A percentile compares a stretch with the other conserved stretches of the same genome.
Evolutionary conservation across 1,284 basidiomycete species (phyloP).

Genomic region (Fistulinella cinereoalba): DNA sequence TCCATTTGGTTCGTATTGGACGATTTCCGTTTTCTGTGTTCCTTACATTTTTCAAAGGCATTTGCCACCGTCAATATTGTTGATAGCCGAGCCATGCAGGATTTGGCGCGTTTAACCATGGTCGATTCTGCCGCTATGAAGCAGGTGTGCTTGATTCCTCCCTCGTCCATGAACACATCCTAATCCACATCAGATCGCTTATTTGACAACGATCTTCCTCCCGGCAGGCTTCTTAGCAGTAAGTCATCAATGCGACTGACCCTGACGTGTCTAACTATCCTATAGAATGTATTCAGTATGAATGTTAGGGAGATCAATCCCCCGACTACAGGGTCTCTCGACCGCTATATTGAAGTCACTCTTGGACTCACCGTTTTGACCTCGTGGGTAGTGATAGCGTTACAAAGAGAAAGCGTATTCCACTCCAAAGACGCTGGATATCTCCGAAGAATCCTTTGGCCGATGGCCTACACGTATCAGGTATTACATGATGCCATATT

Average conservation of each 20-base stretch:
- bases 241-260: conserved; percentile 20
- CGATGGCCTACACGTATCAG: conserved; percentile 7
- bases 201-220: conserved; percentile 33
- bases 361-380: conserved; percentile 48
- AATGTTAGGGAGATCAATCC: conserved; percentile 41
- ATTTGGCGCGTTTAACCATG: conserved; percentile 45
- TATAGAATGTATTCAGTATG: conserved; percentile 36
- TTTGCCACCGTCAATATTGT: conserved; percentile 49
- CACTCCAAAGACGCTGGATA: conserved; percentile 1
- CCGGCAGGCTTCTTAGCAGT: conserved; percentile 37
- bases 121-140: conserved; percentile 54
- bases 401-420: conserved; percentile 30
- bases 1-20: conserved; percentile 37
- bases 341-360: conserved; percentile 41
- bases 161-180: neutral
- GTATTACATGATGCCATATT: conserved; percentile 2
- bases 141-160: conserved; percentile 22
- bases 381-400: conserved; percentile 43
- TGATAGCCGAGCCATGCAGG: conserved; percentile 46
- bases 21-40: neutral
- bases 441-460: conserved; percentile 17
- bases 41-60: conserved; percentile 32
- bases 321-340: conserved; percentile 32
- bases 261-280: conserved; percentile 1
- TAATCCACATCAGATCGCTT: conserved; percentile 27